A percentile compares a stretch with the other conserved stretches of the same genome.
These are phyloP conservation scores for Nematodospora anomalae DNA, from an alignment of 1,139 yeast genomes.

Conservation along the genomic window DNA sequence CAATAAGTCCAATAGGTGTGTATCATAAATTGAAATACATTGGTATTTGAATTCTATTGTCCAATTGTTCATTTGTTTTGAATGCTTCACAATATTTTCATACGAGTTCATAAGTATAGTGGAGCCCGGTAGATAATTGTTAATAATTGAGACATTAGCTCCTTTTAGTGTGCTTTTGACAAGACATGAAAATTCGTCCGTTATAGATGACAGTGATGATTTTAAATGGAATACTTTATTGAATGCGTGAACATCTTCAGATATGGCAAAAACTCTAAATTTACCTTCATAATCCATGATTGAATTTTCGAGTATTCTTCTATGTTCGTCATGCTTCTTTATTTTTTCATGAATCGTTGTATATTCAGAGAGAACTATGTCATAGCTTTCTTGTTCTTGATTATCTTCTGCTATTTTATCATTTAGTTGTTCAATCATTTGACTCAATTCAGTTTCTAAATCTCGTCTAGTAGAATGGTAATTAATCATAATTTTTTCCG, in stretches of 20 bases:
- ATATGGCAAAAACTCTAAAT: slow-evolving; percentile 31
- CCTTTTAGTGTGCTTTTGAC: slow-evolving; percentile 19
- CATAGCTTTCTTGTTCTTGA: slow-evolving; percentile 8
- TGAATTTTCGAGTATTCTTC: slow-evolving; percentile 51
- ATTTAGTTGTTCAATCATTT: slow-evolving; percentile 1
- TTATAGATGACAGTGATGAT: slow-evolving; percentile 12
- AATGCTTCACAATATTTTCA: slow-evolving; percentile 1
- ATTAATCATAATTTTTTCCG: slow-evolving; percentile 12
- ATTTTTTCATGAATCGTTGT: slow-evolving; percentile 18
- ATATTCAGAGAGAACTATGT: slow-evolving; percentile 11
- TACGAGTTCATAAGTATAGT: slow-evolving; percentile 4
- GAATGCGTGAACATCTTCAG: slow-evolving; percentile 12
- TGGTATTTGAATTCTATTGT: slow-evolving; percentile 10
- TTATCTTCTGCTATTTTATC: slow-evolving; percentile 5
- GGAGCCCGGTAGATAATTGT: slow-evolving; percentile 9
- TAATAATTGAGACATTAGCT: slow-evolving; percentile 21
- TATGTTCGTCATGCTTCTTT: slow-evolving; percentile 24
- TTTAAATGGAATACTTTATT: slow-evolving; percentile 22
- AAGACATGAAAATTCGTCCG: slow-evolving; percentile 25
- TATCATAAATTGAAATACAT: slow-evolving; percentile 8
- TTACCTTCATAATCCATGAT: slow-evolving; percentile 49
- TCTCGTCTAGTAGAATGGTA: slow-evolving; percentile 6
- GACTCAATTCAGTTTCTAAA: slow-evolving; percentile 5
- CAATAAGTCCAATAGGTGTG: slow-evolving; percentile 6
- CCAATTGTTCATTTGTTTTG: slow-evolving; percentile 4